Percentiles rank a stretch among this genome's conserved stretches.
phyloP scores from a whole-genome alignment of 2,329 filamentous ascomycete species.

The Colletotrichum simmondsii region DNA sequence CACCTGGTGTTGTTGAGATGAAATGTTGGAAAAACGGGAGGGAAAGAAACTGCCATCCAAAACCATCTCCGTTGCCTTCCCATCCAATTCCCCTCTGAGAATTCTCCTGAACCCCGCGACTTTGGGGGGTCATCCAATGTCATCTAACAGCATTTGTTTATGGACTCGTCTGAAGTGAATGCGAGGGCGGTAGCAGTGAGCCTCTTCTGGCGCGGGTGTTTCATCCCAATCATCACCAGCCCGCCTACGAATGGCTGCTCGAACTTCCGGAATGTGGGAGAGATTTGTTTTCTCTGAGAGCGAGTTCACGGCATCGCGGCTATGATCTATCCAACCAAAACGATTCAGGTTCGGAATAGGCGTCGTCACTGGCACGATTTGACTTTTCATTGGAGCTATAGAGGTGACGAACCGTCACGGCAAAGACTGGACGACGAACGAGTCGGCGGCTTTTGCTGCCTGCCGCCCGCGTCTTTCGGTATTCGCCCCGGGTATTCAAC shows the following conservation, averaged over 20 bases:
- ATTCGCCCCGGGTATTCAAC: not conserved
- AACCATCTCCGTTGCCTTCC: not conserved
- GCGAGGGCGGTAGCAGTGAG: constrained; percentile 6
- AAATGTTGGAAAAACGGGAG: not conserved
- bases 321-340: not conserved
- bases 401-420: not conserved
- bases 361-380: constrained; percentile 2
- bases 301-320: not conserved
- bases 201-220: constrained; percentile 11
- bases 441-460: not conserved
- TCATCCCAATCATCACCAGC: constrained; percentile 14
- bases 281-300: not conserved
- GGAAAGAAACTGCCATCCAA: constrained; percentile 18
- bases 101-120: constrained; percentile 4
- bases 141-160: constrained; percentile 14
- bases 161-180: constrained; percentile 25
- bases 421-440: not conserved
- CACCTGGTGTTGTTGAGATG: not conserved
- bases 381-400: not conserved
- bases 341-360: not conserved
- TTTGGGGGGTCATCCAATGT: constrained; percentile 24
- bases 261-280: not conserved
- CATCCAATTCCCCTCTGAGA: not conserved
- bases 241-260: not conserved
- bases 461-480: too few species aligned